These are phyloP conservation scores for Yarrowia keelungensis DNA, from an alignment of 805 yeast species.

Conservation along the genomic window DNA sequence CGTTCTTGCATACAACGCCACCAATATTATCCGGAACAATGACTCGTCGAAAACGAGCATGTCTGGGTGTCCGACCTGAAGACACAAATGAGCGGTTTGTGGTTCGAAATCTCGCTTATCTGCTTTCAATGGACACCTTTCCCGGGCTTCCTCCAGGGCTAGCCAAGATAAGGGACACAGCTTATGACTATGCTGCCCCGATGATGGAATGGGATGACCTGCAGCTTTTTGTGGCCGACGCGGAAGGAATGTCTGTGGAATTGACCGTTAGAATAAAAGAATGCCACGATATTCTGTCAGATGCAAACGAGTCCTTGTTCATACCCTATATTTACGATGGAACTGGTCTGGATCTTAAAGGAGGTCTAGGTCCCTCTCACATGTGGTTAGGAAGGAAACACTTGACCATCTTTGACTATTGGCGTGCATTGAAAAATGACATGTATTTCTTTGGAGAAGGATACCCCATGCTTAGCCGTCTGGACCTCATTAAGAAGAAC, in stretches of 20 bases:
- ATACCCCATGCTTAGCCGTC: slow-evolving; percentile 5
- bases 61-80: slow-evolving; percentile 8
- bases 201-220: neutral
- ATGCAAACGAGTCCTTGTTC: slow-evolving; percentile 20
- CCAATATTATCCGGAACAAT: neutral
- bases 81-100: slow-evolving; percentile 10
- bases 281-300: neutral
- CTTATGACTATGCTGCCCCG: slow-evolving; percentile 36
- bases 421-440: neutral
- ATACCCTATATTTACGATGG: slow-evolving; percentile 6
- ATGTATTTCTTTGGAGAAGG: slow-evolving; percentile 20
- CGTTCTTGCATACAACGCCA: neutral
- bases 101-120: slow-evolving; percentile 7
- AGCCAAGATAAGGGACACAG: neutral
- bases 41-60: neutral
- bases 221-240: neutral
- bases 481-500: slow-evolving; percentile 11
- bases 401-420: slow-evolving; percentile 1
- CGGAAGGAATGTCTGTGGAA: neutral
- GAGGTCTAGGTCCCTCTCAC: slow-evolving; percentile 16
- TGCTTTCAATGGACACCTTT: neutral
- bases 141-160: neutral
- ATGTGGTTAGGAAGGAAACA: slow-evolving; percentile 18
- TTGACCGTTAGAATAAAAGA: neutral
- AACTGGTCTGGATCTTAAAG: neutral